Conservation (phyloP, 2,329 filamentous ascomycete genomes). For the Trichoderma afroharzianum region DNA sequence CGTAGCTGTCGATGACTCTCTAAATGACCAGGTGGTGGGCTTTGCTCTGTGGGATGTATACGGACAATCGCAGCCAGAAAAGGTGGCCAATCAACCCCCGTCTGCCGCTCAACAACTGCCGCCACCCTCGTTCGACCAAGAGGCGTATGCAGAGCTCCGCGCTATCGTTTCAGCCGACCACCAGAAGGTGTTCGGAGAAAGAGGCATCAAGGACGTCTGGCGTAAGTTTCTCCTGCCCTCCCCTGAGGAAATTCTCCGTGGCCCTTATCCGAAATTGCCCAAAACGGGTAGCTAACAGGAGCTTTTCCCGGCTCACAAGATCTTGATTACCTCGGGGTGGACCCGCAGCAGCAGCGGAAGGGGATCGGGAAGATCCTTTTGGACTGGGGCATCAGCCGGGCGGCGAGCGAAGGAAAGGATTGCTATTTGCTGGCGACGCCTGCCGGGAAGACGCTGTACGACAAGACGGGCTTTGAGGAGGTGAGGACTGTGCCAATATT, state of each 20-base stretch:
- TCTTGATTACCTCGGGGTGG: conserved; percentile 22
- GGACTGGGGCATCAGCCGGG: conserved; percentile 20
- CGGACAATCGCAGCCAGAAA: not conserved
- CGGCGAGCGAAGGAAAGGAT: conserved; percentile 13
- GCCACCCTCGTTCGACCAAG: conserved; percentile 17
- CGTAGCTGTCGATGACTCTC: conserved; percentile 21
- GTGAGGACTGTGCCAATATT: conserved; percentile 17
- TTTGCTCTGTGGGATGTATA: conserved; percentile 23
- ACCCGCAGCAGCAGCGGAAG: conserved; percentile 20
- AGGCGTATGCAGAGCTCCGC: conserved; percentile 17
- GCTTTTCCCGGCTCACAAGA: conserved; percentile 6
- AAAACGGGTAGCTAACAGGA: not conserved
- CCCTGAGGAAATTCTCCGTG: not conserved
- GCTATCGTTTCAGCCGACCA: conserved; percentile 8
- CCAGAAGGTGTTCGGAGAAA: conserved; percentile 18
- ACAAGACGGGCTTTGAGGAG: conserved; percentile 11
- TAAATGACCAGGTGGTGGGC: conserved; percentile 19
- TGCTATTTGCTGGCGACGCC: conserved; percentile 20
- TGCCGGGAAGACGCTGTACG: conserved; percentile 16
- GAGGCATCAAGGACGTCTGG: conserved; percentile 19
- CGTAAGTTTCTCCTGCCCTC: conserved; percentile 14
- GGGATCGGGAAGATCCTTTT: conserved; percentile 21
- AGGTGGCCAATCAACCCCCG: conserved; percentile 9
- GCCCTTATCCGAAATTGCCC: not conserved
- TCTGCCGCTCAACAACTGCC: conserved; percentile 2